A percentile compares a stretch with the other conserved stretches of the same genome.
These are phyloP conservation scores for Populus davidiana DNA, from an alignment of 345 rosid genomes.

Conservation along the genomic window DNA sequence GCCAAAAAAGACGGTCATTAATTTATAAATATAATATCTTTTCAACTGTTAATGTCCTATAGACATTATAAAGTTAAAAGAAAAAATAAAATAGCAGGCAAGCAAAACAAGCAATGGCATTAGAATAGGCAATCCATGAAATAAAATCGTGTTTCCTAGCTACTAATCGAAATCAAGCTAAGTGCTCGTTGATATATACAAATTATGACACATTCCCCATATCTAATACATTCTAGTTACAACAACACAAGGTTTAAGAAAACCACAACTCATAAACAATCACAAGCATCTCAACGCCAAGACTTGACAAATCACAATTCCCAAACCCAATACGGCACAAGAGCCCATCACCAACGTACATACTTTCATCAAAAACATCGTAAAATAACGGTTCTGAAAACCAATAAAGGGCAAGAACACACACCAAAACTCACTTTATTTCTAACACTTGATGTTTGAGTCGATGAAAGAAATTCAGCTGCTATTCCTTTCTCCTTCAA, in stretches of 20 bases:
- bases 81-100: not conserved
- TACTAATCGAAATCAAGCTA: not conserved
- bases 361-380: too few relatives aligned
- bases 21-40: not conserved
- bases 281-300: not conserved
- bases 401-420: not conserved
- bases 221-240: not conserved
- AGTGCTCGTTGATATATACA: not conserved
- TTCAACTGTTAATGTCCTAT: not conserved
- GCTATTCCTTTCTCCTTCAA: conserved; percentile 88
- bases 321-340: too few relatives aligned
- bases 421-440: conserved; percentile 39
- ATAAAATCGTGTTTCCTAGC: too few relatives aligned
- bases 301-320: too few relatives aligned
- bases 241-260: not conserved
- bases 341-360: too few relatives aligned
- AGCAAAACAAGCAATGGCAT: not conserved
- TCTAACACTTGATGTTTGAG: conserved; percentile 57
- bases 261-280: not conserved
- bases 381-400: not conserved
- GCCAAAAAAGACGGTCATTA: conserved; percentile 2
- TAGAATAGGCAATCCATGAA: not conserved
- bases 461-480: conserved; percentile 88
- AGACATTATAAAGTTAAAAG: not conserved
- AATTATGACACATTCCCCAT: not conserved